phyloP scores from a whole-genome alignment of 2,329 filamentous ascomycete genomes.

The Xylaria arbuscula region DNA sequence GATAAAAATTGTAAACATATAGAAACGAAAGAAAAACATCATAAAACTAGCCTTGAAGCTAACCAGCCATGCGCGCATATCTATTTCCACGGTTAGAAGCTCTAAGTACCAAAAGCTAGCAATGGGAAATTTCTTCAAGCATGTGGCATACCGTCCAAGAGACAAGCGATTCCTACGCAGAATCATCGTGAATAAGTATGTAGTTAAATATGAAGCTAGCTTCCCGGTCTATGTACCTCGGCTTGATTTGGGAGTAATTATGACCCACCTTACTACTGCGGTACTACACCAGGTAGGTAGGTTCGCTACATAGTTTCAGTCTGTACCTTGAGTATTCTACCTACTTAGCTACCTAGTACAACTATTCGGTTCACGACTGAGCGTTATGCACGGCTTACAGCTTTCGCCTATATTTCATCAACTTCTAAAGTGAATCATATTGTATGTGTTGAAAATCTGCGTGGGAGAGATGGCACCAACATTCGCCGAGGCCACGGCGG shows the following conservation, averaged over 20 bases:
- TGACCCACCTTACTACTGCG: background rate
- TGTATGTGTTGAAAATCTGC: background rate
- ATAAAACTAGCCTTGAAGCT: slow-evolving; percentile 7
- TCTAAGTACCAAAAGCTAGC: too few relatives aligned
- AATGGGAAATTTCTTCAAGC: too few relatives aligned
- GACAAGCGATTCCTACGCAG: too few relatives aligned
- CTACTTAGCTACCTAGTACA: background rate
- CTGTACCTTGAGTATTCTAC: too few relatives aligned
- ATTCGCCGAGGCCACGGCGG: slow-evolving; percentile 44
- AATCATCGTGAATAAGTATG: background rate
- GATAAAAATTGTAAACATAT: slow-evolving; percentile 35
- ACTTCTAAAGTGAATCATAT: background rate
- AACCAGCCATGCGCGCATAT: background rate
- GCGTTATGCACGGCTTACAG: too few relatives aligned
- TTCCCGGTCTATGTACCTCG: background rate
- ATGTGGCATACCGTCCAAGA: too few relatives aligned
- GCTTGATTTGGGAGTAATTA: background rate
- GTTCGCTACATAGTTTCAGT: too few relatives aligned
- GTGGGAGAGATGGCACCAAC: slow-evolving; percentile 40
- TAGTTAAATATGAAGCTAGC: background rate
- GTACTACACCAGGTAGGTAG: too few relatives aligned
- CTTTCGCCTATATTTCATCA: background rate
- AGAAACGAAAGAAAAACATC: slow-evolving; percentile 25
- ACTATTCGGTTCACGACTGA: background rate
- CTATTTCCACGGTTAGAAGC: background rate